phyloP scores from a whole-genome alignment of 345 rosid genomes.

The Sonneratia alba region DNA sequence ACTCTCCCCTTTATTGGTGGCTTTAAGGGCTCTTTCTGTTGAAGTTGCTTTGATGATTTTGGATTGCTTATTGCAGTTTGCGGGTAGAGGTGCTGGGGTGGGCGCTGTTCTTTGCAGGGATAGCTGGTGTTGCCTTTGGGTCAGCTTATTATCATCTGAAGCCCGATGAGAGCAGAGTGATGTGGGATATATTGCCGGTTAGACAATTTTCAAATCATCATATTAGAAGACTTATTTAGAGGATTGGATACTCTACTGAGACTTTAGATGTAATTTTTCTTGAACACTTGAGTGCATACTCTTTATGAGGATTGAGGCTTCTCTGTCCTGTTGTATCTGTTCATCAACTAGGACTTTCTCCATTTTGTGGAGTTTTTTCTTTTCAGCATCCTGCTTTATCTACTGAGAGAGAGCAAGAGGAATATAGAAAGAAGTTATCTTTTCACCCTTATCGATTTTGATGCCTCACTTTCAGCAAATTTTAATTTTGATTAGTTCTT shows the following conservation, averaged over 20 bases:
- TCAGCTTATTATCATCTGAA: slow-evolving; percentile 85
- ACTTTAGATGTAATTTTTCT: neutral
- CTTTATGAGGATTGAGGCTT: neutral
- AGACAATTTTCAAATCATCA: slow-evolving; percentile 19
- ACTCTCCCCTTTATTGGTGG: too few species aligned
- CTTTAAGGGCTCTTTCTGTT: neutral
- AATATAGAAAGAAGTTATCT: neutral
- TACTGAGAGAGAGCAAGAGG: neutral
- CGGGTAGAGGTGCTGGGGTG: slow-evolving; percentile 74
- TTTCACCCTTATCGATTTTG: neutral
- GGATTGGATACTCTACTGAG: neutral
- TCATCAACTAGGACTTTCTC: neutral
- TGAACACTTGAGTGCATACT: neutral
- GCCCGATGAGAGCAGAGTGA: slow-evolving; percentile 57
- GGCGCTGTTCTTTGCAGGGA: slow-evolving; percentile 63
- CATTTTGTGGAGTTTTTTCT: neutral
- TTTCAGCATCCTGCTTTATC: neutral
- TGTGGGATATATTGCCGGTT: slow-evolving; percentile 82
- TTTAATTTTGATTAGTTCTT: too few species aligned
- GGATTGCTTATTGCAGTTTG: slow-evolving; percentile 36
- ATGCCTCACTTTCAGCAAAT: neutral
- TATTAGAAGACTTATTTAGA: neutral
- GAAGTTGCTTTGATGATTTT: neutral
- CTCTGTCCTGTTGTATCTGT: neutral
- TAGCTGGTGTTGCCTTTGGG: slow-evolving; percentile 63